Percentiles rank a stretch among this genome's conserved stretches.
Conservation (phyloP, 75 land plant genomes). For the Pinus taeda region DNA sequence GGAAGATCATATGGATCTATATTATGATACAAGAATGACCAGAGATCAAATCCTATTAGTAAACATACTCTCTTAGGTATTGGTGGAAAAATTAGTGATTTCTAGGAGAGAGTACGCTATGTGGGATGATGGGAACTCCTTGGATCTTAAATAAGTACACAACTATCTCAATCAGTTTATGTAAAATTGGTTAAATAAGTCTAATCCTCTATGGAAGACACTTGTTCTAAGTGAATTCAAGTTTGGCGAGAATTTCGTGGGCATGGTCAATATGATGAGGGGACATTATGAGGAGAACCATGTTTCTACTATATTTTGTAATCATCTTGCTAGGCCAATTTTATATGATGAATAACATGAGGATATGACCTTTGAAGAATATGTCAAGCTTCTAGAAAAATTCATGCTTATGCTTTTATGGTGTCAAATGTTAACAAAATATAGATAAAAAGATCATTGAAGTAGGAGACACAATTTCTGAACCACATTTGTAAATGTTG, state of each 20-base stretch:
- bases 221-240: slow-evolving; percentile 79
- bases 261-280: slow-evolving; percentile 88
- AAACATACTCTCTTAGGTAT: slow-evolving; percentile 83
- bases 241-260: slow-evolving; percentile 77
- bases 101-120: slow-evolving; percentile 42
- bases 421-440: slow-evolving; percentile 82
- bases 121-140: no score
- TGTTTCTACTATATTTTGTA: slow-evolving; percentile 91
- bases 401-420: slow-evolving; percentile 81
- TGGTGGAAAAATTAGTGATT: slow-evolving; percentile 93
- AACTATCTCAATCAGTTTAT: slow-evolving; percentile 74
- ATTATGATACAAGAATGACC: slow-evolving; percentile 82
- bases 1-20: slow-evolving; percentile 96
- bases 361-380: slow-evolving; percentile 80
- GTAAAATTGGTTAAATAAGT: slow-evolving; percentile 90
- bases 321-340: slow-evolving; percentile 85
- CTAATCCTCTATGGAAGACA: slow-evolving; percentile 85
- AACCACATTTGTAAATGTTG: no score
- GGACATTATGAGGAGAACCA: slow-evolving; percentile 85
- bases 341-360: slow-evolving; percentile 82
- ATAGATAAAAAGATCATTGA: slow-evolving; percentile 42
- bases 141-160: slow-evolving; percentile 80
- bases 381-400: slow-evolving; percentile 75
- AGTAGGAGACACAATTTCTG: no score
- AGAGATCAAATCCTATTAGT: slow-evolving; percentile 74